Evolutionary conservation across 1,139 yeast genomes (phyloP).

Genomic region (Kodamaea sp.): DNA sequence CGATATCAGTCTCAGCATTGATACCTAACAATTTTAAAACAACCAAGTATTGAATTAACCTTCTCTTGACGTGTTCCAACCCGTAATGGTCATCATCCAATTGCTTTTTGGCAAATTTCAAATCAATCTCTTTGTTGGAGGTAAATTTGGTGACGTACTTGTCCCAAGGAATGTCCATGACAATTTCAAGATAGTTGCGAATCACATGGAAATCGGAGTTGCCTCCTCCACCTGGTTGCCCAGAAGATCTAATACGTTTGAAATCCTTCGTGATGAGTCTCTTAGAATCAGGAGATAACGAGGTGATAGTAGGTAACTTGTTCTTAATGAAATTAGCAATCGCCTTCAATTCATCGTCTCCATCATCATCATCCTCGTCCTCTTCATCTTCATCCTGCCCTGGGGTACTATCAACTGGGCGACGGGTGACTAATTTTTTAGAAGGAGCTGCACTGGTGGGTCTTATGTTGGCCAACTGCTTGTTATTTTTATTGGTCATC

Average conservation of each 20-base stretch:
- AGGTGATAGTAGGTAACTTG: conserved; percentile 45
- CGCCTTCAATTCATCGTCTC: conserved; percentile 47
- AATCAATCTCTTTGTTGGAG: conserved; percentile 49
- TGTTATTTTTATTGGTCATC: conserved; percentile 33
- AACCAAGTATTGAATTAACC: conserved; percentile 80
- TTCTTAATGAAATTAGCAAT: conserved; percentile 47
- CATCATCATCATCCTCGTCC: conserved; percentile 38
- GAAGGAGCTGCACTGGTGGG: conserved; percentile 5
- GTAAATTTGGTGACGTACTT: conserved; percentile 38
- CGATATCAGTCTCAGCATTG: conserved; percentile 34
- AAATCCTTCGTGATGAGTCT: conserved; percentile 63
- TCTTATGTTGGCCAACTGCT: conserved; percentile 5
- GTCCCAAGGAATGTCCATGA: conserved; percentile 69
- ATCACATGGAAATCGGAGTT: conserved; percentile 77
- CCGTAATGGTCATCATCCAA: conserved; percentile 86
- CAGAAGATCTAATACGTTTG: conserved; percentile 58
- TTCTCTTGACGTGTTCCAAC: conserved; percentile 73
- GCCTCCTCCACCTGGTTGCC: conserved; percentile 46
- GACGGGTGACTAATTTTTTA: conserved; percentile 4
- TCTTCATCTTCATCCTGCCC: conserved; percentile 18
- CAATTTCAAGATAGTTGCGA: conserved; percentile 68
- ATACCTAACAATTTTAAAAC: conserved; percentile 65
- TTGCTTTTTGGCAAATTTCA: conserved; percentile 56
- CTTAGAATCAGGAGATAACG: conserved; percentile 51
- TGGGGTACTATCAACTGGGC: conserved; percentile 6